Evolutionary conservation across 139 green algal genomes (phyloP), one percentile per base, ranked within the genome.

Genomic region (Monoraphidium neglectum): DNA sequence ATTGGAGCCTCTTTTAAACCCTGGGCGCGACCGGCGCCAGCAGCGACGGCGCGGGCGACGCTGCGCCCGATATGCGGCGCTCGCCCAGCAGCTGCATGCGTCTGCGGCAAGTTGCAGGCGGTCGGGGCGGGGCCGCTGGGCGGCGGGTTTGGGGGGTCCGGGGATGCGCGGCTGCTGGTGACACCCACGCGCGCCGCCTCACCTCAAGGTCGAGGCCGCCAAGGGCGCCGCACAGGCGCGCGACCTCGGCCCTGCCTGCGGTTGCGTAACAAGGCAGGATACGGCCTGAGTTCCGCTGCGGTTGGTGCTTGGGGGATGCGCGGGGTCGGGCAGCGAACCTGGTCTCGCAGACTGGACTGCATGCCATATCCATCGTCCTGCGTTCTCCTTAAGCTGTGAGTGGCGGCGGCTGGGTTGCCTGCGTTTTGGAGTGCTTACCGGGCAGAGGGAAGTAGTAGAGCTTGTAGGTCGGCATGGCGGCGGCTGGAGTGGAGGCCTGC

Each of bases 141-240:
- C 6, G 16, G 40, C 46, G 33, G n/a, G n/a, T 30, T 33, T 40
- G 33, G 23, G 23, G 5, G 2, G 2, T 51, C 32, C 62, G 30
- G 23, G 15, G 30, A 18, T 26, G 32, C 36, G n/a, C 13, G 15
- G 12, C 23, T 47, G 46, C 13, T 24, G 24, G 23, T 70, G n/a
- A 26, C 13, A 26, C 12, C 21, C 35, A 26, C 30, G 66, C 46
- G 18, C 18, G 24, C 15, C 16, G 32, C 18, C 66, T 54, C 54
- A 84, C 79, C 73, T 81, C 73, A 70, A 67, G 78, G 0, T 67
- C 59, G 3, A 81, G 12, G 16, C 59, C 66, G 1, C 68, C 79
- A 10, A 78, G 51, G 6, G 37, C 46, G 1, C 81, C 36, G 2
- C 30, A 24, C 24, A 81, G 74, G 32, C 79, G 74, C 1, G 74